Base-by-base conservation (phyloP, 208 protist genomes). In the Trypanosoma lewisi region DNA sequence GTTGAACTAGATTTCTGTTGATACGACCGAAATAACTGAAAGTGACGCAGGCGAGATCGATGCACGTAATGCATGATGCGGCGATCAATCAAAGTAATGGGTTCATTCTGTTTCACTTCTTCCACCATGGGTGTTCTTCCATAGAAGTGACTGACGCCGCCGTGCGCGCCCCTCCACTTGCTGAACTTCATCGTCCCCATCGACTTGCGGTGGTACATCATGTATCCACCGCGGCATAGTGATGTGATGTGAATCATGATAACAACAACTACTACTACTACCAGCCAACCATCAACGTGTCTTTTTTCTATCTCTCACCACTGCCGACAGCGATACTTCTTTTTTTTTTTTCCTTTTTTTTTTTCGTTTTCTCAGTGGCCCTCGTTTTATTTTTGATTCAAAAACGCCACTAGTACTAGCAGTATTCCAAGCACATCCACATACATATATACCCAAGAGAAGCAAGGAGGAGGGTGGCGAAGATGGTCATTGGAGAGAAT, bases 31-130 rank as follows among this genome's bases (percentile, higher is more conserved):
- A 91, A 91, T 27, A 95, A 77, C 70, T 95, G 89, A 50, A 83
- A 85, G 67, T 95, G 89, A 34, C 89, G 89, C 16, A 88, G 73
- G 8, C 85, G 78, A 5, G 89, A 85, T 49, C 84, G 86, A 63
- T 95, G 89, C 30, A 92, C 85, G 73, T 95, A 95, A 53, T 75
- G 63, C 89, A 95, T 95, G 75, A 95, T 93, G 16, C 83, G 70
- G 3, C 89, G 78, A 47, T 95, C 89, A 41, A 93, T 54, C 47
- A 93, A 69, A 17, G 83, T 82, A n/a, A 93, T 68, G 2, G 89
- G 86, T 50, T 88, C 73, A 60, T 81, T 81, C 6, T 49, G 55
- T 41, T 80, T 80, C 49, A 93, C 86, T 58, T 89, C 78, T 57
- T 93, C 86, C 4, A 82, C 42, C 84, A 95, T 92, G 1, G 82